Base-by-base conservation (phyloP, 768 basidiomycete genomes). In the Phanerochaete carnosa region DNA sequence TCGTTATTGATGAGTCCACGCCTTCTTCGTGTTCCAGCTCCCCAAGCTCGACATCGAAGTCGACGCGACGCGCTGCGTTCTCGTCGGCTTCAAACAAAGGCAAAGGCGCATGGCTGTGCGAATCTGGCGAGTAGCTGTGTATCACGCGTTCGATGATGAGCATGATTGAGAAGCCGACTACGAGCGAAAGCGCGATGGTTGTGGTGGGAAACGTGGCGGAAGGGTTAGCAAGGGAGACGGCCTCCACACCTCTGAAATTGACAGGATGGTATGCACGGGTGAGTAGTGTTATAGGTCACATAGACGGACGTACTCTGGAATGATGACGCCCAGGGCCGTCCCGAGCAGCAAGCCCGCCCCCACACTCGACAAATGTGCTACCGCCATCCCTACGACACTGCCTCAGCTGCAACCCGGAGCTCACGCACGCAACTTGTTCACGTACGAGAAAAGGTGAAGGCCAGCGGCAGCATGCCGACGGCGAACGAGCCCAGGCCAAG, bases 261-360 rank as follows among this genome's bases (percentile, higher is more conserved):
- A 43, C 33, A 35, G 33, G 33, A 6, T 7, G 33, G 13, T 35
- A 35, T 35, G 33, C n/a, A n/a, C n/a, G n/a, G n/a, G n/a, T n/a
- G 43, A 30, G 33, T 13, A 35, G 13, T 35, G 33, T 33, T 4
- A 22, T 28, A 7, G 39, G 23, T 30, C 7, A 55, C 29, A n/a
- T 46, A n/a, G 30, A 52, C 35, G 49, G 35, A 86, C 90, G 72
- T 74, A 95, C 90, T 97, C 95, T 37, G 96, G 95, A 55, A 98
- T 88, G 64, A 98, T 93, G 26, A 98, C 86, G 13, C 92, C 92
- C 63, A 98, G 75, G 0, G 93, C 94, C 2, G 95, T 89, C 3
- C 95, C 95, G 15, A 97, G 81, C 19, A 98, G 80, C 12, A 98
- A 76, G 12, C 95, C 95, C 47, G 90, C 90, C 12, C 92, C 90